Percentiles rank a stretch among this genome's conserved stretches.
Evolutionary conservation across 768 basidiomycete genomes (phyloP).

Genomic region (Psilocybe cyanescens): DNA sequence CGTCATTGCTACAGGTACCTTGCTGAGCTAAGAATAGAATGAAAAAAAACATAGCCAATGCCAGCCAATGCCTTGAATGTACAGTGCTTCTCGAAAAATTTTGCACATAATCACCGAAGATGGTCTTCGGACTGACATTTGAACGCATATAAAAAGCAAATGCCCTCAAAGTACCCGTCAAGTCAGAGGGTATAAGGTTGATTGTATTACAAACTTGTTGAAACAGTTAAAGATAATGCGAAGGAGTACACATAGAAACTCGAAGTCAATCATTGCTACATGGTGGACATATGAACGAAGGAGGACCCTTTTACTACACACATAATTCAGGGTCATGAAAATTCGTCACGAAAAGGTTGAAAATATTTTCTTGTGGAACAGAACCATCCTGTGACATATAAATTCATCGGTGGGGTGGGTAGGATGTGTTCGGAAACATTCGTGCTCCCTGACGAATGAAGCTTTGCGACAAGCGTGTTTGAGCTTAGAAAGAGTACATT

Average conservation of each 20-base stretch:
- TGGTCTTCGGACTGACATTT: too few species aligned
- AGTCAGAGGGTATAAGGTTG: background rate
- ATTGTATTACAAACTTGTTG: background rate
- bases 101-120: background rate
- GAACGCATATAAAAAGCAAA: background rate
- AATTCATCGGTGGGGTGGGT: slow-evolving; percentile 9
- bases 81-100: background rate
- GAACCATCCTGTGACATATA: background rate
- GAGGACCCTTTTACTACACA: background rate
- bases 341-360: background rate
- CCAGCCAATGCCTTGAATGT: background rate
- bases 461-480: slow-evolving; percentile 52
- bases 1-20: background rate
- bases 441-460: slow-evolving; percentile 59
- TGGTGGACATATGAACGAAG: background rate
- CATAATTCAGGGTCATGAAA: slow-evolving; percentile 6
- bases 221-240: background rate
- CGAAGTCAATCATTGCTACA: background rate
- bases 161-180: background rate
- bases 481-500: slow-evolving; percentile 34
- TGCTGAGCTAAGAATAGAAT: background rate
- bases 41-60: background rate
- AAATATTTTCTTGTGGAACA: background rate
- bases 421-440: slow-evolving; percentile 41
- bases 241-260: background rate